Percentiles rank a stretch among this genome's conserved stretches.
Evolutionary conservation across 2,329 filamentous ascomycete species (phyloP).

Genomic region (Aspergillus alliaceus): DNA sequence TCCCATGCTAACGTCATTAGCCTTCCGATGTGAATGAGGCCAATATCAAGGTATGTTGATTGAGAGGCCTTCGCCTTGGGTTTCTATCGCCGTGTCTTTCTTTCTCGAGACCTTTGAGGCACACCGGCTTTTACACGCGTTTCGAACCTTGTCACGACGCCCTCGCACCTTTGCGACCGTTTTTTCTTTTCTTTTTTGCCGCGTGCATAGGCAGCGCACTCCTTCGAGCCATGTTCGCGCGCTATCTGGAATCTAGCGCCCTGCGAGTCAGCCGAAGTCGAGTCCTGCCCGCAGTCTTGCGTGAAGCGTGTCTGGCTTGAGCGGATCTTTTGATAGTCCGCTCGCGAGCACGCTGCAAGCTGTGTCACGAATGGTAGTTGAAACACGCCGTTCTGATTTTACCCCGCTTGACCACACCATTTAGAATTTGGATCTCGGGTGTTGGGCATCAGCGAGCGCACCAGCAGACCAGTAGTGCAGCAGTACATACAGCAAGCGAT

Average conservation of each 20-base stretch:
- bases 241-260: conserved; percentile 26
- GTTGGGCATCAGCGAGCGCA: conserved; percentile 54
- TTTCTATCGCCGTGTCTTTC: conserved; percentile 65
- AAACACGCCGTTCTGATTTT: conserved; percentile 21
- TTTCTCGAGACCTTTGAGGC: conserved; percentile 41
- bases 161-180: conserved; percentile 24
- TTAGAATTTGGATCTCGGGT: conserved; percentile 21
- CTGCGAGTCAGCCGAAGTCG: conserved; percentile 51
- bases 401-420: conserved; percentile 24
- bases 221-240: conserved; percentile 34
- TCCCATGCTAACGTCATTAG: conserved; percentile 53
- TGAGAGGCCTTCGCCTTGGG: conserved; percentile 71
- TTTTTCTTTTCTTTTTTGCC: no score
- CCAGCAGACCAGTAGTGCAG: conserved; percentile 46
- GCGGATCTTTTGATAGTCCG: conserved; percentile 50
- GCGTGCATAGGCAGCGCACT: conserved; percentile 35
- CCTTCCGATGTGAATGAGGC: conserved; percentile 93
- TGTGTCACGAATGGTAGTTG: conserved; percentile 30
- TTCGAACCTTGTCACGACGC: conserved; percentile 26
- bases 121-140: conserved; percentile 36
- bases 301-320: conserved; percentile 32
- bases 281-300: conserved; percentile 57
- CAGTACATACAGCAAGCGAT: neutral
- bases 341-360: conserved; percentile 30
- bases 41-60: conserved; percentile 99